These are phyloP conservation scores for Calonectria fujianensis DNA, from an alignment of 2,329 filamentous ascomycete species.

Conservation along the genomic window DNA sequence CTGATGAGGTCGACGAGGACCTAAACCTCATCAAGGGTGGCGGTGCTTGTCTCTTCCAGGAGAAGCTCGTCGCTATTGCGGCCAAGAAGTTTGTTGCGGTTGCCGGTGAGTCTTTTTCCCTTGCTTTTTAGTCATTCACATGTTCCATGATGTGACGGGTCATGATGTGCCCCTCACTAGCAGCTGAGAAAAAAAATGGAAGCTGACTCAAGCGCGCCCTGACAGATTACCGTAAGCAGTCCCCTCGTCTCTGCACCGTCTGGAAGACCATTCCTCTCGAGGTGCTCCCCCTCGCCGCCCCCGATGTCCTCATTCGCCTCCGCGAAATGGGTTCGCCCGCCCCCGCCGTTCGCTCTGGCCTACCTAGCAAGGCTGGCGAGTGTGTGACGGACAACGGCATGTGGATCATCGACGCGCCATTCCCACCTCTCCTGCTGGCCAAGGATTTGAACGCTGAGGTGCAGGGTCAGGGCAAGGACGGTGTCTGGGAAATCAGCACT, in stretches of 20 bases:
- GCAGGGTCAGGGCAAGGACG: slow-evolving; percentile 70
- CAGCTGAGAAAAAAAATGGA: slow-evolving; percentile 32
- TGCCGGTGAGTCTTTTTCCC: slow-evolving; percentile 75
- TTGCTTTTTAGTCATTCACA: slow-evolving; percentile 12
- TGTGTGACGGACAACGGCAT: slow-evolving; percentile 77
- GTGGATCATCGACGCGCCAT: slow-evolving; percentile 95
- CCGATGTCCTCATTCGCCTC: slow-evolving; percentile 84
- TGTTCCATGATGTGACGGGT: slow-evolving; percentile 21
- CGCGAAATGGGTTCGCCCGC: slow-evolving; percentile 81
- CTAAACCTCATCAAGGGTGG: slow-evolving; percentile 99
- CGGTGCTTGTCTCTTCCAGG: slow-evolving; percentile 97
- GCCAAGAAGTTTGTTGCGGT: slow-evolving; percentile 92
- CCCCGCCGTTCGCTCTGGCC: slow-evolving; percentile 82
- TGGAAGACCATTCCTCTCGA: slow-evolving; percentile 96
- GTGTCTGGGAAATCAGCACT: slow-evolving; percentile 86
- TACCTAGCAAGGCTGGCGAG: slow-evolving; percentile 86
- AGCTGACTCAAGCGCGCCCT: slow-evolving; percentile 17
- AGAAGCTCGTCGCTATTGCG: slow-evolving; percentile 93
- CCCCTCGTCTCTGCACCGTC: slow-evolving; percentile 80
- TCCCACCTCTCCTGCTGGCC: slow-evolving; percentile 81
- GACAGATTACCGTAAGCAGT: slow-evolving; percentile 91
- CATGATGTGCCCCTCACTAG: slow-evolving; percentile 9
- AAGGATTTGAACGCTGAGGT: slow-evolving; percentile 70
- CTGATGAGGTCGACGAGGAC: slow-evolving; percentile 96
- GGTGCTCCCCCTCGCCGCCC: slow-evolving; percentile 89